Conservation (phyloP, 345 rosid genomes). For the Euphorbia tirucalli region DNA sequence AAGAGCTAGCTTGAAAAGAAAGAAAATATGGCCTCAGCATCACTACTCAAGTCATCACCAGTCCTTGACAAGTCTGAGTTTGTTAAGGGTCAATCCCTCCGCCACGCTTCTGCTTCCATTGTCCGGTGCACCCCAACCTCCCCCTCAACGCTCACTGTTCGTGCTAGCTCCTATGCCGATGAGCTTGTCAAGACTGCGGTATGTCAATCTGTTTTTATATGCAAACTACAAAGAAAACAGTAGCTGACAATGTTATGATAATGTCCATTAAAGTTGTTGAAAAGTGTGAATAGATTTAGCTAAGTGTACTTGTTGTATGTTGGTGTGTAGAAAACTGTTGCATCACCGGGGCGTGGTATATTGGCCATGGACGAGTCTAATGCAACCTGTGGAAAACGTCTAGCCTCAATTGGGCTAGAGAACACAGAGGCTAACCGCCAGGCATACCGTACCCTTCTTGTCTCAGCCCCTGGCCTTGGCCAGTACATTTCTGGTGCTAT, state of each 20-base stretch:
- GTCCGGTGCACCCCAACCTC: slow-evolving; percentile 46
- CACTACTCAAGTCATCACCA: slow-evolving; percentile 79
- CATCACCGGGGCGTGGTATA: slow-evolving; percentile 97
- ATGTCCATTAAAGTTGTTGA: no score
- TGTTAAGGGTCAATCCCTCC: slow-evolving; percentile 70
- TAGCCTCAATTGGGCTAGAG: slow-evolving; percentile 90
- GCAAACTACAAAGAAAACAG: neutral
- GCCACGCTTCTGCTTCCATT: slow-evolving; percentile 49
- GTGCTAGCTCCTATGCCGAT: slow-evolving; percentile 81
- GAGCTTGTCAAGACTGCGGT: slow-evolving; percentile 98
- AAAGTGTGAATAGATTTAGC: no score
- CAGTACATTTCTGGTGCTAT: slow-evolving; percentile 88
- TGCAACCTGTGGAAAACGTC: slow-evolving; percentile 95
- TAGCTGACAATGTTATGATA: neutral
- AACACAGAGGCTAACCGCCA: slow-evolving; percentile 97
- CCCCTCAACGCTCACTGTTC: slow-evolving; percentile 49
- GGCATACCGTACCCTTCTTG: slow-evolving; percentile 87
- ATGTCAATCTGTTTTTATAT: slow-evolving; percentile 20
- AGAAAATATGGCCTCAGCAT: slow-evolving; percentile 75
- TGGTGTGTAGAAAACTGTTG: slow-evolving; percentile 68
- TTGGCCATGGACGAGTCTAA: slow-evolving; percentile 98
- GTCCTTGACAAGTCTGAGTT: slow-evolving; percentile 81
- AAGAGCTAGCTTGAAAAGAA: neutral
- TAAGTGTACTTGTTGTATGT: neutral
- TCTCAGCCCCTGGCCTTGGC: slow-evolving; percentile 80